These are phyloP conservation scores for Tieghemiomyces parasiticus DNA, from an alignment of 192 early-diverging fungal species.

Conservation along the genomic window DNA sequence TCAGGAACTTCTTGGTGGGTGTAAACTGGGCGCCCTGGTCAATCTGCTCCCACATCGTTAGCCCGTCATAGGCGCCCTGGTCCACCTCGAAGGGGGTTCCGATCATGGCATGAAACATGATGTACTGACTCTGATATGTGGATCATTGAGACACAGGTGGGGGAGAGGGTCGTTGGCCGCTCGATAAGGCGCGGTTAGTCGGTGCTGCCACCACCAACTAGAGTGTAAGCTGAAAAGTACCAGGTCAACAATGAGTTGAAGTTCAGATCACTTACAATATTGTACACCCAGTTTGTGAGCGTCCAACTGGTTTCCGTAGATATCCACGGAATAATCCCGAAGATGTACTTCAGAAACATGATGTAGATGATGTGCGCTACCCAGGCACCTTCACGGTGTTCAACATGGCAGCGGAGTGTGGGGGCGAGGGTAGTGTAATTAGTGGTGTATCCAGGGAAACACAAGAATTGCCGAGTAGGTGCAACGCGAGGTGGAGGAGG, in stretches of 20 bases:
- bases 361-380: conserved; percentile 76
- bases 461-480: too few relatives aligned
- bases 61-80: conserved; percentile 81
- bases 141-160: too few relatives aligned
- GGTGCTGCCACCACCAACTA: too few relatives aligned
- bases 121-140: conserved; percentile 74
- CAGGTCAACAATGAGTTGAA: too few relatives aligned
- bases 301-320: conserved; percentile 92
- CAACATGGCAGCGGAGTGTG: too few relatives aligned
- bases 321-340: conserved; percentile 79
- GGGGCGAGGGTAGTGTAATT: too few relatives aligned
- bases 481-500: too few relatives aligned
- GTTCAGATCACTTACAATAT: conserved; percentile 61
- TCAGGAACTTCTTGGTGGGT: conserved; percentile 94
- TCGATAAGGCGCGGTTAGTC: too few relatives aligned
- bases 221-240: too few relatives aligned
- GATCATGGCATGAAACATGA: conserved; percentile 96
- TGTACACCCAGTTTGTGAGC: conserved; percentile 83
- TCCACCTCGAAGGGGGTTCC: conserved; percentile 92
- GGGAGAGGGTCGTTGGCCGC: too few relatives aligned
- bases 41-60: conserved; percentile 99
- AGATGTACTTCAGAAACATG: conserved; percentile 54
- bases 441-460: too few relatives aligned
- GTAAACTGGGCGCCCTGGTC: conserved; percentile 96
- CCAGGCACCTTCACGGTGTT: conserved; percentile 98